Base-by-base conservation (phyloP, 148 eudicot genomes). In the Gaultheria prostrata region DNA sequence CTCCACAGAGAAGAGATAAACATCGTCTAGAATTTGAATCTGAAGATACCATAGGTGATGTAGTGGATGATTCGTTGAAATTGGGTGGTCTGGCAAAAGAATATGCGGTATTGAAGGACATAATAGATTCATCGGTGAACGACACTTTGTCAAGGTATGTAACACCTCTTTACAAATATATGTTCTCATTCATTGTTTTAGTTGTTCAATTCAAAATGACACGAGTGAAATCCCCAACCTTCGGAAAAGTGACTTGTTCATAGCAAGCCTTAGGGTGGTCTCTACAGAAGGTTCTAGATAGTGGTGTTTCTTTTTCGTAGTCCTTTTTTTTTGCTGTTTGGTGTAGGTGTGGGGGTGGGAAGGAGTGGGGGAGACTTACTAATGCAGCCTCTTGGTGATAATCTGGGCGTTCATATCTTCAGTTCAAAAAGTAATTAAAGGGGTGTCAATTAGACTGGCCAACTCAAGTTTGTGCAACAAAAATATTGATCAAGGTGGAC, bases 11-110 rank as follows among this genome's bases (percentile, higher is more conserved):
- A 78, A 82, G 67, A 72, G 74, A 80, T 76, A 86, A 79, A 74
- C 83, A 59, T 49, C 46, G 81, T 82, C 81, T 83, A 32, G 82
- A 83, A 69, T 50, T 76, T 84, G 86, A 87, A 59, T 65, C 53
- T 56, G 80, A 84, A 56, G 82, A 83, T 82, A 24, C 8, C 80
- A 81, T 76, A 80, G 77, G 73, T 79, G 83, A 79, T 54, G n/a
- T 33, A 26, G 86, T 48, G 51, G 85, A 84, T 85, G 91, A 90
- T 76, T 43, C 72, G 26, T 75, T 84, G 11, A 92, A 82, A 56
- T 84, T 95, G 89, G 97, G 98, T 76, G 97, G 98, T 73, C 83
- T 97, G 83, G 79, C 94, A 79, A 91, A 93, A 85, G 98, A 93
- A 81, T 95, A 91, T 90, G 83, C 86, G 12, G 89, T 84, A 77